These are phyloP conservation scores for Cytospora piceicola DNA, from an alignment of 2,329 filamentous ascomycete genomes.

Conservation along the genomic window DNA sequence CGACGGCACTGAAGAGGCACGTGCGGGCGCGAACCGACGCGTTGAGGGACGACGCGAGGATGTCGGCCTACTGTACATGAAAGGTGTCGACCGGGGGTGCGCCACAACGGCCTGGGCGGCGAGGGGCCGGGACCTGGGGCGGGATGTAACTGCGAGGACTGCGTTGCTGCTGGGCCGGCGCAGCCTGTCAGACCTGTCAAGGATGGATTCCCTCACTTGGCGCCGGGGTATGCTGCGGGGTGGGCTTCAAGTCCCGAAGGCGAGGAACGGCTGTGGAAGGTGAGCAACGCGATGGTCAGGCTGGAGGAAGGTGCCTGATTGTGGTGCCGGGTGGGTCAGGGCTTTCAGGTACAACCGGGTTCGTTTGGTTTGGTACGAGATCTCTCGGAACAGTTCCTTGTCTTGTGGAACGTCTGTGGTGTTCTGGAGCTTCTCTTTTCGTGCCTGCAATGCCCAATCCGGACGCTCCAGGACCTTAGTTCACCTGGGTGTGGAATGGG, in stretches of 20 bases:
- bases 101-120: conserved; percentile 48
- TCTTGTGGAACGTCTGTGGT: too few species aligned
- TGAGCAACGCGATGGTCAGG: conserved; percentile 40
- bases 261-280: conserved; percentile 45
- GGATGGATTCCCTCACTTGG: conserved; percentile 1
- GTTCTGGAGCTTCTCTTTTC: too few species aligned
- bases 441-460: background rate
- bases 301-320: conserved; percentile 24
- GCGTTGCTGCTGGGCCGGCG: conserved; percentile 39
- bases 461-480: background rate
- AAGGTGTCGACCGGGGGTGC: conserved; percentile 46
- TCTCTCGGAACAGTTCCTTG: too few species aligned
- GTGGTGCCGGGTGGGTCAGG: background rate
- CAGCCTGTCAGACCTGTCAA: conserved; percentile 26
- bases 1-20: conserved; percentile 38
- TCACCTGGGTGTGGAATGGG: background rate
- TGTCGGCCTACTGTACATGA: conserved; percentile 35
- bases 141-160: conserved; percentile 49
- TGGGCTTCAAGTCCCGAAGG: conserved; percentile 42
- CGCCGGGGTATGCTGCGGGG: conserved; percentile 28
- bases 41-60: conserved; percentile 27
- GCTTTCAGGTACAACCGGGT: background rate
- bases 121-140: conserved; percentile 44
- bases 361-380: too few species aligned
- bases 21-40: conserved; percentile 31